Evolutionary conservation across 345 rosid genomes (phyloP).

Genomic region (Anastatica hierochuntica): DNA sequence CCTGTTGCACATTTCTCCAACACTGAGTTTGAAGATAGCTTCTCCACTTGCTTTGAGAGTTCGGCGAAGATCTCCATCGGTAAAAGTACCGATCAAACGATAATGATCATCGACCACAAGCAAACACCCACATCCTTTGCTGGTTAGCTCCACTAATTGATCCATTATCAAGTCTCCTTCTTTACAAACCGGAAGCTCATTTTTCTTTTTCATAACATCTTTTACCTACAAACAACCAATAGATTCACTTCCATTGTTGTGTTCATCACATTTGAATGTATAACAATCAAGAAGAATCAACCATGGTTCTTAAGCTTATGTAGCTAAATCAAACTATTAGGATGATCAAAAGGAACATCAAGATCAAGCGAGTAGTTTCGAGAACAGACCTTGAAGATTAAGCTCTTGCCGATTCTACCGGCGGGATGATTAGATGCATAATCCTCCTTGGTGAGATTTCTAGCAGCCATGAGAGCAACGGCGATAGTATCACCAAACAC

Average conservation of each 20-base stretch:
- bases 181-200: conserved; percentile 79
- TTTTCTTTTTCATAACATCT: conserved; percentile 89
- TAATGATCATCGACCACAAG: conserved; percentile 56
- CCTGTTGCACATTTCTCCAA: conserved; percentile 97
- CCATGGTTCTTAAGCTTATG: background rate
- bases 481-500: conserved; percentile 98
- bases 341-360: background rate
- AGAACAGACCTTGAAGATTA: conserved; percentile 71
- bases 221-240: conserved; percentile 38
- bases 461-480: conserved; percentile 85
- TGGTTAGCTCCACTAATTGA: conserved; percentile 82
- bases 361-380: background rate
- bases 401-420: conserved; percentile 86
- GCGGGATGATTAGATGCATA: conserved; percentile 96
- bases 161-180: conserved; percentile 92
- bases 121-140: conserved; percentile 94
- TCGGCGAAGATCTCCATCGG: conserved; percentile 92
- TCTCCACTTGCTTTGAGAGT: conserved; percentile 83
- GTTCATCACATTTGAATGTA: too few species aligned
- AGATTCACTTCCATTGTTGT: background rate
- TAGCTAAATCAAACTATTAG: background rate
- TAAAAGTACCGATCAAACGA: conserved; percentile 80
- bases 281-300: background rate
- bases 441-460: conserved; percentile 68
- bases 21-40: conserved; percentile 84